A percentile compares a stretch with the other conserved stretches of the same genome.
phyloP scores from a whole-genome alignment of 2,329 filamentous ascomycete species.

The Diplodia sapinea region DNA sequence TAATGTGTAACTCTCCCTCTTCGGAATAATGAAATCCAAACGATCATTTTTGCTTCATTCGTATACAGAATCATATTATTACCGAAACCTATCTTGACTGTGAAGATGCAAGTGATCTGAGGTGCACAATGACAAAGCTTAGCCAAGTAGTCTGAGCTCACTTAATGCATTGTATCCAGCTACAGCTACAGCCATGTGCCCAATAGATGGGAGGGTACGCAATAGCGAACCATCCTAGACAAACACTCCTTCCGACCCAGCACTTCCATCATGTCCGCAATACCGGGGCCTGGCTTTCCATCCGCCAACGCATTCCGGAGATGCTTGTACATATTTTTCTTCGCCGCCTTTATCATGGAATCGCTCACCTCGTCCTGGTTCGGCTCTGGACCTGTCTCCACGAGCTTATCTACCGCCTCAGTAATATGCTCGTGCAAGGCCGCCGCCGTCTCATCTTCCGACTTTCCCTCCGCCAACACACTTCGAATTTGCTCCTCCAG shows the following conservation, averaged over 20 bases:
- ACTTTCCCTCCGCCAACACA: too few relatives aligned
- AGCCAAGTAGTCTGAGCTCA: background rate
- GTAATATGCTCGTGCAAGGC: too few relatives aligned
- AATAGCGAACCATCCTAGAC: background rate
- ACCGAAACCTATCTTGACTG: background rate
- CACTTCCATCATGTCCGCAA: constrained; percentile 46
- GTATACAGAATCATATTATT: too few relatives aligned
- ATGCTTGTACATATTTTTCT: constrained; percentile 45
- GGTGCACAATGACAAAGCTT: background rate
- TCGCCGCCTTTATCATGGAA: constrained; percentile 31
- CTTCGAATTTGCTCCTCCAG: too few relatives aligned
- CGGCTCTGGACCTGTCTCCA: background rate
- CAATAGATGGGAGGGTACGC: too few relatives aligned
- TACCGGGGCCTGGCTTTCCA: constrained; percentile 41
- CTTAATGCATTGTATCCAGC: too few relatives aligned
- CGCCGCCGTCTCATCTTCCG: too few relatives aligned
- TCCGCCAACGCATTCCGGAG: constrained; percentile 42
- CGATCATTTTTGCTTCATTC: background rate
- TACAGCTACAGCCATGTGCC: too few relatives aligned
- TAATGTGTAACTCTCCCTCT: constrained; percentile 17
- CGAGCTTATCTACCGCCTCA: too few relatives aligned
- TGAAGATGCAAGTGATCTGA: too few relatives aligned
- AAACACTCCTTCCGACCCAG: constrained; percentile 39
- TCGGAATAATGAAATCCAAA: constrained; percentile 1
- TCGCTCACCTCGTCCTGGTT: background rate